phyloP scores from a whole-genome alignment of 495 filamentous ascomycete species.

The Penicillium bovifimosum region DNA sequence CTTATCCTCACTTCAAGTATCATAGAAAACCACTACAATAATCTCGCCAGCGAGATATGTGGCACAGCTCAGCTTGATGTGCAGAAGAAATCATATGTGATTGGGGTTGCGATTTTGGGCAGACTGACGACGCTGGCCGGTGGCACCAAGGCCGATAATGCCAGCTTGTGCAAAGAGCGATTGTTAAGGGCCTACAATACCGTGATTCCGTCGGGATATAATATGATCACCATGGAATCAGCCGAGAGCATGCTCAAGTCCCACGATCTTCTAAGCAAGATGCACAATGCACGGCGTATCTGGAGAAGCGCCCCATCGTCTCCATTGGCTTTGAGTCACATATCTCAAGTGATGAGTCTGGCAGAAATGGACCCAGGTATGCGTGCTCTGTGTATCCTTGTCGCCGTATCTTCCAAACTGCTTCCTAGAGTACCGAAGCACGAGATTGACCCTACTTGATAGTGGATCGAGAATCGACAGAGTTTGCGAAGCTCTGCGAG shows the following conservation, averaged over 20 bases:
- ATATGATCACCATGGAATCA: neutral
- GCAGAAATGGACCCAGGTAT: constrained; percentile 6
- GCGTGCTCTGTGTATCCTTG: neutral
- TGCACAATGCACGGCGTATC: neutral
- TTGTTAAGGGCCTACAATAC: neutral
- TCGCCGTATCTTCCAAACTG: neutral
- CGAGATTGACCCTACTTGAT: neutral
- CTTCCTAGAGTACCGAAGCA: neutral
- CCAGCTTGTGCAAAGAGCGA: neutral
- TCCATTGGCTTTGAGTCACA: neutral
- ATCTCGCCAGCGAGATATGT: too few relatives aligned
- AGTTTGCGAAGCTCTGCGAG: neutral
- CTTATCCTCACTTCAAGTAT: neutral
- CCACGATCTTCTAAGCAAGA: neutral
- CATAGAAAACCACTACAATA: neutral
- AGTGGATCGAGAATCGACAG: neutral
- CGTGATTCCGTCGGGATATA: neutral
- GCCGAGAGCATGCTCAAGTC: neutral
- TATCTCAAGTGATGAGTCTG: constrained; percentile 1
- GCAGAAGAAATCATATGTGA: neutral
- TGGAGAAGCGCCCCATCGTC: neutral
- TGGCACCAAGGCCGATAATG: neutral
- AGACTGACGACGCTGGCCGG: neutral
- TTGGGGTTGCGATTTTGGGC: neutral
- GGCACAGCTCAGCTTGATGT: too few relatives aligned